Evolutionary conservation across 2,329 filamentous ascomycete species (phyloP).

Genomic region (Fusarium nematophilum): DNA sequence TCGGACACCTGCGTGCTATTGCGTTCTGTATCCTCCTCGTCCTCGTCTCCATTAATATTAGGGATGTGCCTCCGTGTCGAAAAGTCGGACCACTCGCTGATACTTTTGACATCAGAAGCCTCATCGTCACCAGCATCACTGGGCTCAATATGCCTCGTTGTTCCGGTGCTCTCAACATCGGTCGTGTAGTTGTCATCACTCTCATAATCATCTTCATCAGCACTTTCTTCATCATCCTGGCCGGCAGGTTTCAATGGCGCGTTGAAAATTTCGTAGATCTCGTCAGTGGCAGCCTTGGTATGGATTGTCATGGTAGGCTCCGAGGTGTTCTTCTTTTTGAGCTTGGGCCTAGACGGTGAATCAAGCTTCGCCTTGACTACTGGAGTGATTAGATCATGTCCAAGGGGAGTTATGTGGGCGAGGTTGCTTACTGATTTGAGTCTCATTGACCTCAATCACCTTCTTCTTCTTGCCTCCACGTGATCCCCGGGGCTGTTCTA

Average conservation of each 20-base stretch:
- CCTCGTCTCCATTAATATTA: conserved; percentile 50
- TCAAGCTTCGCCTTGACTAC: conserved; percentile 92
- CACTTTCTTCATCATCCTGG: conserved; percentile 54
- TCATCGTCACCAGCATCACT: conserved; percentile 60
- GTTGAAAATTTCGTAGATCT: conserved; percentile 98
- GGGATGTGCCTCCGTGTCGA: conserved; percentile 78
- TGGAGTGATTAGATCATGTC: conserved; percentile 43
- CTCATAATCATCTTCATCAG: conserved; percentile 76
- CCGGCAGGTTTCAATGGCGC: conserved; percentile 66
- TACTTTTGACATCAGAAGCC: conserved; percentile 68
- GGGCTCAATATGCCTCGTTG: conserved; percentile 72
- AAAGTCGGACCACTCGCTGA: conserved; percentile 91
- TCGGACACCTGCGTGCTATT: conserved; percentile 53
- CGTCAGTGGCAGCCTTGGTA: conserved; percentile 93
- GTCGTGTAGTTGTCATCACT: conserved; percentile 83
- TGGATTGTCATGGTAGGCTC: conserved; percentile 99
- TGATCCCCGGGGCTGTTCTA: conserved; percentile 58
- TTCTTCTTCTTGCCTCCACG: conserved; percentile 76
- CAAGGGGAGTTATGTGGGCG: neutral
- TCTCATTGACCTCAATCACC: conserved; percentile 87
- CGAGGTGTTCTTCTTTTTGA: conserved; percentile 77
- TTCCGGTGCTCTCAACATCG: conserved; percentile 84
- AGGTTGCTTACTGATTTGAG: conserved; percentile 81
- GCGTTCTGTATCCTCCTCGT: conserved; percentile 49
- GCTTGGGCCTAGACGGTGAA: conserved; percentile 86